Conservation (phyloP, 1,284 basidiomycete species). For the Fereydounia khargensis region DNA sequence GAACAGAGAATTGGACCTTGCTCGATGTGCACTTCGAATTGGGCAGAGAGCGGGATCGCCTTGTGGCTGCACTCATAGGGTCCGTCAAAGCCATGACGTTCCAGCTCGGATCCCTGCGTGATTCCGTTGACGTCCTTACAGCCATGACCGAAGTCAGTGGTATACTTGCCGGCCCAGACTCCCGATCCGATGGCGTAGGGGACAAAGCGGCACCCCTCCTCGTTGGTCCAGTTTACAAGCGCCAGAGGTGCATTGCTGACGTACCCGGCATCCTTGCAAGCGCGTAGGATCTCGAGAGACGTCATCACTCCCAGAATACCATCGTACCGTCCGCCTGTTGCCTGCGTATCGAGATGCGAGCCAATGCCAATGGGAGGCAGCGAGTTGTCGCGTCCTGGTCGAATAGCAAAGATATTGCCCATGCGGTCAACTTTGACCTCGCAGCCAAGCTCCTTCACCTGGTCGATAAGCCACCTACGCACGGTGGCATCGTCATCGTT, state of each 20-base stretch:
- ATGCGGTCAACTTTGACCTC: constrained; percentile 39
- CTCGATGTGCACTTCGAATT: constrained; percentile 33
- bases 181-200: constrained; percentile 46
- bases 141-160: too few relatives aligned
- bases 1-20: constrained; percentile 28
- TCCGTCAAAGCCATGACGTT: constrained; percentile 20
- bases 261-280: constrained; percentile 12
- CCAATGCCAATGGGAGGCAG: constrained; percentile 20
- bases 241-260: constrained; percentile 16
- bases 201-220: constrained; percentile 22
- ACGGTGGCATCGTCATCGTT: constrained; percentile 47
- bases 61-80: constrained; percentile 15
- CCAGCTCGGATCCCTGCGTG: constrained; percentile 28
- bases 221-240: constrained; percentile 30
- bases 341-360: constrained; percentile 26
- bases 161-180: constrained; percentile 44
- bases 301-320: constrained; percentile 30
- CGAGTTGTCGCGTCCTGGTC: constrained; percentile 16
- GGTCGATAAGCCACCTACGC: constrained; percentile 49
- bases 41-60: constrained; percentile 19
- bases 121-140: constrained; percentile 24
- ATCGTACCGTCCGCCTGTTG: constrained; percentile 27
- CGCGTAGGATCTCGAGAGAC: constrained; percentile 18
- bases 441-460: constrained; percentile 49
- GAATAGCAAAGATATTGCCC: constrained; percentile 55